A percentile compares a stretch with the other conserved stretches of the same genome.
These are phyloP conservation scores for Dissophora globulifera DNA, from an alignment of 192 early-diverging fungal species.

Conservation along the genomic window DNA sequence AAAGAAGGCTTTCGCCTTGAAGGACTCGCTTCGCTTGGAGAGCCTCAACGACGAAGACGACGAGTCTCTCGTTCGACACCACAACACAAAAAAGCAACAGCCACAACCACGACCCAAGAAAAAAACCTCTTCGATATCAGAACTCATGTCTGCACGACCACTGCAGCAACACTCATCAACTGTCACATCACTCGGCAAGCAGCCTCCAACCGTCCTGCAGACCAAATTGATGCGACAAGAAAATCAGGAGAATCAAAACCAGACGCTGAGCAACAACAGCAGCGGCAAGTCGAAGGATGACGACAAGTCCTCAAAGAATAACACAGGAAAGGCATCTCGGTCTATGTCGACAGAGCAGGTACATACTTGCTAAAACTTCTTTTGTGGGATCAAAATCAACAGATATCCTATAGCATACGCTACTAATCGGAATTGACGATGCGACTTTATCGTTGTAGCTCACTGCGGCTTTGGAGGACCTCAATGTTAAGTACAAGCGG, in stretches of 20 bases:
- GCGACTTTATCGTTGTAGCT: conserved; percentile 19
- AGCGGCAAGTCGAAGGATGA: background rate
- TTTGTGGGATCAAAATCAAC: too few species aligned
- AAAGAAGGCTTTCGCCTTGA: background rate
- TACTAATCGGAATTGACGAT: too few species aligned
- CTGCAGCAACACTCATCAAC: background rate
- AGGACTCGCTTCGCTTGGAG: background rate
- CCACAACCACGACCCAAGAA: conserved; percentile 21
- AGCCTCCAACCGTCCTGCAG: background rate
- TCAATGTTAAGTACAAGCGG: conserved; percentile 32
- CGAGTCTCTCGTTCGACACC: background rate
- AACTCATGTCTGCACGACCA: too few species aligned
- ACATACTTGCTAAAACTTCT: too few species aligned
- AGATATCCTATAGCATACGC: too few species aligned
- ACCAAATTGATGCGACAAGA: background rate
- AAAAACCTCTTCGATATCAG: background rate
- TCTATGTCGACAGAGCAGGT: conserved; percentile 27
- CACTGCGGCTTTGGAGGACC: conserved; percentile 17
- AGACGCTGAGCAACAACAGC: background rate
- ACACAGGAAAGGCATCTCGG: background rate
- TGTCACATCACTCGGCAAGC: background rate
- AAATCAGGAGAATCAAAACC: background rate
- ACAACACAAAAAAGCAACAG: conserved; percentile 18
- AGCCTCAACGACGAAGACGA: conserved; percentile 18
- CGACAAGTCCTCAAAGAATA: background rate